Percentiles rank a stretch among this genome's conserved stretches.
phyloP scores from a whole-genome alignment of 208 protist genomes.

The Willaertia magna region DNA sequence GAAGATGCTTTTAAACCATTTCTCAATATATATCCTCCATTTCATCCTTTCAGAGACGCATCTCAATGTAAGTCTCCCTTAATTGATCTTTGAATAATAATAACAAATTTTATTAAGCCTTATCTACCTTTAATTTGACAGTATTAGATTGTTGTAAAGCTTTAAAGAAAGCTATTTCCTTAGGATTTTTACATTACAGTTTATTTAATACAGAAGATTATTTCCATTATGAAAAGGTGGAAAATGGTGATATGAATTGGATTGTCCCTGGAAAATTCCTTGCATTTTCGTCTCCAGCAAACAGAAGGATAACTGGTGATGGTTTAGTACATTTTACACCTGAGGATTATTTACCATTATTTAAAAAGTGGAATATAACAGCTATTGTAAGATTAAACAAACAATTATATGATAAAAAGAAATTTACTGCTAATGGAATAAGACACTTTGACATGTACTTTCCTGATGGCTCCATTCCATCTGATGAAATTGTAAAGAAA shows the following conservation, averaged over 20 bases:
- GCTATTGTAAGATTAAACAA: conserved; percentile 82
- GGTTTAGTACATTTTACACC: conserved; percentile 43
- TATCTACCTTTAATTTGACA: conserved; percentile 57
- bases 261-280: conserved; percentile 79
- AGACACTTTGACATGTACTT: conserved; percentile 80
- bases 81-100: conserved; percentile 12
- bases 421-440: conserved; percentile 66
- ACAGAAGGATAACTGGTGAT: conserved; percentile 36
- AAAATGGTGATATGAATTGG: conserved; percentile 82
- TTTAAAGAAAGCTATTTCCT: conserved; percentile 45
- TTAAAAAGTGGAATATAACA: conserved; percentile 56
- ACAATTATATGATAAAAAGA: conserved; percentile 57
- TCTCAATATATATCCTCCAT: conserved; percentile 47
- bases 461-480: conserved; percentile 71
- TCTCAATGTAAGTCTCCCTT: conserved; percentile 42
- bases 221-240: conserved; percentile 58
- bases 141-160: conserved; percentile 57
- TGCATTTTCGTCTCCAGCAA: conserved; percentile 66
- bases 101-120: background rate
- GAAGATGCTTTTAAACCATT: conserved; percentile 47
- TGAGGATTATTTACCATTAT: conserved; percentile 33
- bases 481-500: conserved; percentile 52
- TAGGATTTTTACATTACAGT: conserved; percentile 55
- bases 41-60: conserved; percentile 80
- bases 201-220: conserved; percentile 74